Percentiles rank a stretch among this genome's conserved stretches.
Conservation (phyloP, 805 yeast genomes). For the Candida sonorensis region DNA sequence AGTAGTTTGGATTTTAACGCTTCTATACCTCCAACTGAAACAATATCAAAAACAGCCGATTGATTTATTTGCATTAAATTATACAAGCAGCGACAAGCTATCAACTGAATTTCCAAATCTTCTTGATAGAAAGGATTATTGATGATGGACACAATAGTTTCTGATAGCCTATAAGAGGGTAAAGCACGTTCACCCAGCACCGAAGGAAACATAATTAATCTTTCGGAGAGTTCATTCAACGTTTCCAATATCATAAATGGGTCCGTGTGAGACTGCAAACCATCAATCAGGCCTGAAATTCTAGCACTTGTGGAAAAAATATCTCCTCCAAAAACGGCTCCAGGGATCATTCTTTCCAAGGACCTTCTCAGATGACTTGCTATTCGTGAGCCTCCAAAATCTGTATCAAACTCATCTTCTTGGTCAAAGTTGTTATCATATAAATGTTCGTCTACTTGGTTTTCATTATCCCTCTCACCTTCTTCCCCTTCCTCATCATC, state of each 20-base stretch:
- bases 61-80: conserved; percentile 72
- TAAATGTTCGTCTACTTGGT: too few species aligned
- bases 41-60: conserved; percentile 55
- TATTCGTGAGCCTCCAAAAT: too few species aligned
- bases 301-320: too few species aligned
- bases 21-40: conserved; percentile 58
- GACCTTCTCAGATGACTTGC: conserved; percentile 19
- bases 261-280: conserved; percentile 41
- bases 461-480: too few species aligned
- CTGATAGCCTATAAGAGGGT: conserved; percentile 52
- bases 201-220: conserved; percentile 59
- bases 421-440: too few species aligned
- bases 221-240: conserved; percentile 56
- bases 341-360: conserved; percentile 23
- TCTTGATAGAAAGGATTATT: conserved; percentile 50
- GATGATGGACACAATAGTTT: conserved; percentile 50
- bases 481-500: conserved; percentile 1
- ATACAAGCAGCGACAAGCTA: conserved; percentile 77
- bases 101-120: conserved; percentile 73
- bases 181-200: conserved; percentile 54
- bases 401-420: too few species aligned
- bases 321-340: conserved; percentile 24
- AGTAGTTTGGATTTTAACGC: conserved; percentile 57
- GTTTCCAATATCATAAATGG: conserved; percentile 58
- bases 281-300: conserved; percentile 27